Evolutionary conservation across 2,329 filamentous ascomycete genomes (phyloP), one percentile per base, ranked within the genome.

Genomic region (Ophidiomyces ophidiicola): DNA sequence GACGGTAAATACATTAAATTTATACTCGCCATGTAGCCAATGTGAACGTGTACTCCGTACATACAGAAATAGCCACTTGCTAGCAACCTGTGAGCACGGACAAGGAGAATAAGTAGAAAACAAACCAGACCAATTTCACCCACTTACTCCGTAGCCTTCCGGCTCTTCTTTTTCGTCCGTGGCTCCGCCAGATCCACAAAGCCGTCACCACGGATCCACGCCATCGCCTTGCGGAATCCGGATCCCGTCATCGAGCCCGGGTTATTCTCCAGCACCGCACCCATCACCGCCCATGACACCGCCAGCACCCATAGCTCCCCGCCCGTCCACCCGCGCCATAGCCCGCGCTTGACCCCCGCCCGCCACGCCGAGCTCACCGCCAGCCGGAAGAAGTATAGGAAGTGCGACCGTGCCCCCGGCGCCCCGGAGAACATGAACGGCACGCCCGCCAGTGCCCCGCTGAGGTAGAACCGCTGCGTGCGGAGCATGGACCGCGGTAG

Each of bases 241-340:
- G 64, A 68, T 45, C 83, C 81, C 38, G 72, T 72, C 11, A 92
- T 71, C 1, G 81, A 78, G 37, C 66, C 64, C 0, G 80, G 78
- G 40, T 80, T 72, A 18, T 70, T 66, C 64, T 92, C 83, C 53
- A 88, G 84, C 1, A 90, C 75, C 6, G 74, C 73, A 41, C 86
- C 84, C 12, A 87, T 76, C 12, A 87, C 60, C 50, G 83, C 82
- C 61, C 94, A 68, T 33, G 84, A 82, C 12, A 76, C 60, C 11
- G 88, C 80, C 53, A 96, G 87, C 3, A 96, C 65, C 64, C 80
- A 74, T 4, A 94, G 75, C 60, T 96, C 88, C 0, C 86, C 86
- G 25, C 83, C 82, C 51, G 72, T 75, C 56, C 90, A 71, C 7
- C 83, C 83, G 47, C 72, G 76, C 85, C 88, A 94, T 76, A 85